Percentiles rank a stretch among this genome's conserved stretches.
Evolutionary conservation across 1,139 yeast species (phyloP).

Genomic region (Zygotorulaspora mrakii): DNA sequence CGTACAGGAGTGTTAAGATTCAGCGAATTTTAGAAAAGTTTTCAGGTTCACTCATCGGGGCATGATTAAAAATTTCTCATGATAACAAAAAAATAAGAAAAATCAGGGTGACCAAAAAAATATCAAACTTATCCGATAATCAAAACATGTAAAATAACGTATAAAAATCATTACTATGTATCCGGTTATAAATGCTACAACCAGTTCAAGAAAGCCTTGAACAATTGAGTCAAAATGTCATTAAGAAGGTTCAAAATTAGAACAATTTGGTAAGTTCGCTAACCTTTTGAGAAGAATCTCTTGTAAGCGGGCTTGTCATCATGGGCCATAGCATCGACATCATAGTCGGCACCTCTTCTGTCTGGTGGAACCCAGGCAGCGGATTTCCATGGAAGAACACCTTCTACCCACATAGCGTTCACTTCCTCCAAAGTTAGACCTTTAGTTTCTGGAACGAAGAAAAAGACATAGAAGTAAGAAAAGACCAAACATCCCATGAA

Average conservation of each 20-base stretch:
- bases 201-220: slow-evolving; percentile 4
- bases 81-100: background rate
- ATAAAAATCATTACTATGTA: slow-evolving; percentile 1
- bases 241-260: slow-evolving; percentile 1
- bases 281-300: slow-evolving; percentile 18
- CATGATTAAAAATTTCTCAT: too few relatives aligned
- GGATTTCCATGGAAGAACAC: slow-evolving; percentile 29
- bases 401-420: slow-evolving; percentile 49
- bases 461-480: slow-evolving; percentile 58
- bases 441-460: slow-evolving; percentile 64
- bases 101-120: background rate
- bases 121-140: too few relatives aligned
- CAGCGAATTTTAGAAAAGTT: background rate
- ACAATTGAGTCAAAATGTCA: slow-evolving; percentile 4
- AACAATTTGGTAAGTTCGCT: background rate
- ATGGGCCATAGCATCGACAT: slow-evolving; percentile 20
- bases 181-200: slow-evolving; percentile 2
- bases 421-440: slow-evolving; percentile 70
- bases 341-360: slow-evolving; percentile 24
- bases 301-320: slow-evolving; percentile 33
- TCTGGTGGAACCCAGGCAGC: slow-evolving; percentile 26
- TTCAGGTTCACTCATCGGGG: background rate
- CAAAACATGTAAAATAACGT: background rate
- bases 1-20: background rate
- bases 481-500: slow-evolving; percentile 65